Base-by-base conservation (phyloP, 2,329 filamentous ascomycete species). In the Cytospora leucostoma region DNA sequence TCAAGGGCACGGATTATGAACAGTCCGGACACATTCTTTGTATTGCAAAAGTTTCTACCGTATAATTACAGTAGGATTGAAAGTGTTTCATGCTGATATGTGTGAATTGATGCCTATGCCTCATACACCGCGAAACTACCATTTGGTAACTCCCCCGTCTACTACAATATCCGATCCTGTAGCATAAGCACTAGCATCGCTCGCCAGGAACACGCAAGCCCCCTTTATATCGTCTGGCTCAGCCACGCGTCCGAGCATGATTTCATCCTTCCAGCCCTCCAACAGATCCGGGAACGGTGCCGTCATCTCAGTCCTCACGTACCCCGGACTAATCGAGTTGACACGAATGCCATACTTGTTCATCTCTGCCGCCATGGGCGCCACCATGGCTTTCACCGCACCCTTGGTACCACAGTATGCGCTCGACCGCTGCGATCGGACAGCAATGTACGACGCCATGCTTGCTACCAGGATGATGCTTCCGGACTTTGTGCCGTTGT, bases 401-500 rank as follows among this genome's bases (percentile, higher is more conserved):
- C 79, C 79, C 67, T 82, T 82, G 0, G 75, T 78, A 3, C 75
- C 78, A 67, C 79, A 80, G 59, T 82, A 82, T 6, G 77, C 78
- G 49, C 76, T 79, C 54, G 77, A 80, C 38, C 76, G 70, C 68
- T 84, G 80, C 15, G 77, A 79, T 10, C 79, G 75, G 19, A 83
- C 78, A 0, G 81, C 81, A 67, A 83, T 80, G 61, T 81, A 74
- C 34, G 78, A 79, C 0, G 82, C 81, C 68, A 84, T 84, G 59
- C 80, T 82, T 0, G 82, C 82, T 0, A 84, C 79, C 4, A 84
- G 70, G 12, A 85, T 75, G 59, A 84, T 84, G 62, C 81, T 82
- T 0, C 82, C 82, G 59, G 76, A 76, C 60, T 77, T 78, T 0
- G 81, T 83, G 2, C 77, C 77, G 66, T 80, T 84, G 1, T 75